Percentiles rank a stretch among this genome's conserved stretches.
These are phyloP conservation scores for Solioccasus polychromus DNA, from an alignment of 768 basidiomycete genomes.

Conservation along the genomic window DNA sequence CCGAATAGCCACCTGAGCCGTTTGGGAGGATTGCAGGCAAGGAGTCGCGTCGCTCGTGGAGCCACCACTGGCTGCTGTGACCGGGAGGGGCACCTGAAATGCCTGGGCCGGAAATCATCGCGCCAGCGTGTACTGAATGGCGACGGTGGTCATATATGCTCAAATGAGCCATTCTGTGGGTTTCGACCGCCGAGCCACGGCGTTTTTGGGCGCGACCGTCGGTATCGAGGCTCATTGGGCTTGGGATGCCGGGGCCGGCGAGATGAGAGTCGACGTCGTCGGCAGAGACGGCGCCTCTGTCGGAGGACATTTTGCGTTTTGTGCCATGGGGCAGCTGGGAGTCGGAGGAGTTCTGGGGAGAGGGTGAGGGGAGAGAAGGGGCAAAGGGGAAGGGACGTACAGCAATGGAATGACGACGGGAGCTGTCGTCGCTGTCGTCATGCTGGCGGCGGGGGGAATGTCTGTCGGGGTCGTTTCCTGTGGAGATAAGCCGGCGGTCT, in stretches of 20 bases:
- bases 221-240: slow-evolving; percentile 52
- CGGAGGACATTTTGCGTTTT: slow-evolving; percentile 82
- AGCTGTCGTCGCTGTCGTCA: slow-evolving; percentile 60
- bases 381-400: slow-evolving; percentile 38
- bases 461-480: slow-evolving; percentile 31
- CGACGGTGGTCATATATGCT: slow-evolving; percentile 72
- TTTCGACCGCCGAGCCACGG: slow-evolving; percentile 80
- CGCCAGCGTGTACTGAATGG: slow-evolving; percentile 68
- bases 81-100: slow-evolving; percentile 18
- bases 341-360: slow-evolving; percentile 34
- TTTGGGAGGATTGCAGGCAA: slow-evolving; percentile 68
- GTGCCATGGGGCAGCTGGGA: slow-evolving; percentile 55
- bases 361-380: background rate
- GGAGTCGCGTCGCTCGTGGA: slow-evolving; percentile 70
- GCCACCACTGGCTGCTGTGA: slow-evolving; percentile 49
- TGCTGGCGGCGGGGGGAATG: slow-evolving; percentile 34
- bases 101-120: slow-evolving; percentile 31
- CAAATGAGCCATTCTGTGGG: slow-evolving; percentile 69
- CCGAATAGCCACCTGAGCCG: slow-evolving; percentile 53
- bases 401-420: slow-evolving; percentile 72
- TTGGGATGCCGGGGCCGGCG: slow-evolving; percentile 64
- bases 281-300: slow-evolving; percentile 49
- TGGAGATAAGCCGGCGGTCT: slow-evolving; percentile 17
- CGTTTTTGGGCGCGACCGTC: slow-evolving; percentile 78
- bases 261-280: slow-evolving; percentile 69